Evolutionary conservation across 176 grass and related monocot species (phyloP).

Genomic region (Leersia perrieri): DNA sequence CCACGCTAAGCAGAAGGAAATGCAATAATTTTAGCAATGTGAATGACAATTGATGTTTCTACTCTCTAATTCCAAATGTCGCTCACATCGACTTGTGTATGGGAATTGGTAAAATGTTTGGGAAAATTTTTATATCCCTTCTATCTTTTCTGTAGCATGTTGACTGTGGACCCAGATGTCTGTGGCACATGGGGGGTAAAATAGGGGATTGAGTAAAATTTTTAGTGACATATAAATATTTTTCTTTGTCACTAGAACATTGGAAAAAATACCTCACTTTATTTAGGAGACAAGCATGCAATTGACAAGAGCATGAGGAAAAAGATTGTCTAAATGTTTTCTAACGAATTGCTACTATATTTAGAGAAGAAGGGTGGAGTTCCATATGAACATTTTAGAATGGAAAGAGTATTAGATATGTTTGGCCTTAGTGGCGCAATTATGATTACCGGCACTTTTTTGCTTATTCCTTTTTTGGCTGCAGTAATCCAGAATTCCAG

Average conservation of each 20-base stretch:
- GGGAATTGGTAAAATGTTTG: background rate
- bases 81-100: background rate
- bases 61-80: background rate
- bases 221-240: background rate
- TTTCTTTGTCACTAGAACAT: background rate
- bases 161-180: background rate
- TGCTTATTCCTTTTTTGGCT: constrained; percentile 29
- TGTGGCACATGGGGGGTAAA: background rate
- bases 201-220: background rate
- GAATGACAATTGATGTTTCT: constrained; percentile 1
- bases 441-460: background rate
- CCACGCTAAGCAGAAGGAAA: background rate
- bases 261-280: no score
- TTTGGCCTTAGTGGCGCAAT: background rate
- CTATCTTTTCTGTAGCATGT: background rate
- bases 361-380: background rate
- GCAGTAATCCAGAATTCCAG: constrained; percentile 89
- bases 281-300: background rate
- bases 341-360: background rate
- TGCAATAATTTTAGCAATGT: background rate
- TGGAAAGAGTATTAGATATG: constrained; percentile 4
- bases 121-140: background rate
- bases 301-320: background rate
- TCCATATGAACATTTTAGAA: background rate
- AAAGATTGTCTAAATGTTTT: background rate